These are phyloP conservation scores for Globisporangium ultimum DNA, from an alignment of 352 stramenopile species.

Conservation along the genomic window DNA sequence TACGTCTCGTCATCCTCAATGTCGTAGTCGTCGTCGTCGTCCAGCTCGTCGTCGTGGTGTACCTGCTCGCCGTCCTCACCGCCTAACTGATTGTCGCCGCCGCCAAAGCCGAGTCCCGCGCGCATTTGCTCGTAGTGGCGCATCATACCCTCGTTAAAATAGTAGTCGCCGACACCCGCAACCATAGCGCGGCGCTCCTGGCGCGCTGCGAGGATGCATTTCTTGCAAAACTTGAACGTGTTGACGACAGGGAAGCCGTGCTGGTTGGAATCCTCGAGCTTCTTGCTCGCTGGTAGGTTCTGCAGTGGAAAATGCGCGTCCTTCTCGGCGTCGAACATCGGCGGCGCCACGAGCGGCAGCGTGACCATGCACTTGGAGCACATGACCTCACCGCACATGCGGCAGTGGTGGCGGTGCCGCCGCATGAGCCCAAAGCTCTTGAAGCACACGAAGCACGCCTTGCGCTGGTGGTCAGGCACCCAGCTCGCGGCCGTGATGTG, in stretches of 20 bases:
- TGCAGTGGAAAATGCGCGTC: slow-evolving; percentile 21
- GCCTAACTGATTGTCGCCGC: slow-evolving; percentile 3
- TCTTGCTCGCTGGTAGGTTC: slow-evolving; percentile 42
- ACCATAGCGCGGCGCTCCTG: slow-evolving; percentile 61
- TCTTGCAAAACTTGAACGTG: slow-evolving; percentile 72
- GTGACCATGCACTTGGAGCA: slow-evolving; percentile 63
- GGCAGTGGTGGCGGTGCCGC: slow-evolving; percentile 67
- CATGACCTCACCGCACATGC: slow-evolving; percentile 77
- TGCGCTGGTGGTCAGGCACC: slow-evolving; percentile 58
- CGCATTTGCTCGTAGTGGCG: slow-evolving; percentile 36
- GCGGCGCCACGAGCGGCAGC: slow-evolving; percentile 53
- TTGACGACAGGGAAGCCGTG: slow-evolving; percentile 61
- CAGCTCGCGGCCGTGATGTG: slow-evolving; percentile 36
- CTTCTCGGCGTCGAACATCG: slow-evolving; percentile 9
- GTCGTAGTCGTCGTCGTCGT: slow-evolving; percentile 39
- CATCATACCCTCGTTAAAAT: slow-evolving; percentile 41
- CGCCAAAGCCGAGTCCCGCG: neutral
- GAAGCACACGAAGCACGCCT: slow-evolving; percentile 63
- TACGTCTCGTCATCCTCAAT: slow-evolving; percentile 47
- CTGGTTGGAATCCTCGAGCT: slow-evolving; percentile 27
- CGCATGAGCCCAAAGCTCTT: slow-evolving; percentile 67
- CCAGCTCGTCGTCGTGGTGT: slow-evolving; percentile 34
- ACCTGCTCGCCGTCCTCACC: slow-evolving; percentile 17
- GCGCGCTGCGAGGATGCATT: slow-evolving; percentile 66
- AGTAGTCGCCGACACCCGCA: slow-evolving; percentile 41